A percentile compares a stretch with the other conserved stretches of the same genome.
These are phyloP conservation scores for Chlorophyllum brunneum DNA, from an alignment of 768 basidiomycete species.

Conservation along the genomic window DNA sequence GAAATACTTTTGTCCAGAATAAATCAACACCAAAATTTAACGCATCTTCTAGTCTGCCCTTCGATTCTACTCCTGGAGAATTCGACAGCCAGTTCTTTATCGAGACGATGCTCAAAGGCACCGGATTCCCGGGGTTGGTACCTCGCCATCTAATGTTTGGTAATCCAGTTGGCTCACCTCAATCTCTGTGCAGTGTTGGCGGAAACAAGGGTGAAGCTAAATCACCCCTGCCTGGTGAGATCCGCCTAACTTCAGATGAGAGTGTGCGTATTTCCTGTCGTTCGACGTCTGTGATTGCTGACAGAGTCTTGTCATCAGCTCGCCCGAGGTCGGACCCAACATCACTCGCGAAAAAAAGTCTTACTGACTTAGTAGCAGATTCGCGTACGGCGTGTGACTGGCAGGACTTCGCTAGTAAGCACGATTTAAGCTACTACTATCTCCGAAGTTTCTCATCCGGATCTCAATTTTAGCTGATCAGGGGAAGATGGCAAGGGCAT, in stretches of 20 bases:
- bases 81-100: constrained; percentile 46
- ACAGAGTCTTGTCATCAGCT: neutral
- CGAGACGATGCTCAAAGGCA: constrained; percentile 37
- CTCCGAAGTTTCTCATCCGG: neutral
- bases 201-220: constrained; percentile 27
- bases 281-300: neutral
- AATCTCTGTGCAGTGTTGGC: neutral
- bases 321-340: constrained; percentile 1
- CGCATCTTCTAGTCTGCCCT: constrained; percentile 23
- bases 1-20: neutral
- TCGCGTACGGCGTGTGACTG: constrained; percentile 45
- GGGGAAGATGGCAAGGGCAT: constrained; percentile 27
- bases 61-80: constrained; percentile 41
- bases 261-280: neutral
- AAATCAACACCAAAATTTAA: neutral
- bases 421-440: neutral
- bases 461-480: constrained; percentile 24
- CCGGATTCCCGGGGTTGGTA: constrained; percentile 31
- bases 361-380: constrained; percentile 24
- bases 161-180: neutral
- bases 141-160: no score
- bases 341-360: neutral
- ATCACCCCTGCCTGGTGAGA: constrained; percentile 36
- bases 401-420: constrained; percentile 40
- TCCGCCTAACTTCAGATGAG: constrained; percentile 42